A percentile compares a stretch with the other conserved stretches of the same genome.
Evolutionary conservation across 148 eudicot species (phyloP).

Genomic region (Bassia scoparia): DNA sequence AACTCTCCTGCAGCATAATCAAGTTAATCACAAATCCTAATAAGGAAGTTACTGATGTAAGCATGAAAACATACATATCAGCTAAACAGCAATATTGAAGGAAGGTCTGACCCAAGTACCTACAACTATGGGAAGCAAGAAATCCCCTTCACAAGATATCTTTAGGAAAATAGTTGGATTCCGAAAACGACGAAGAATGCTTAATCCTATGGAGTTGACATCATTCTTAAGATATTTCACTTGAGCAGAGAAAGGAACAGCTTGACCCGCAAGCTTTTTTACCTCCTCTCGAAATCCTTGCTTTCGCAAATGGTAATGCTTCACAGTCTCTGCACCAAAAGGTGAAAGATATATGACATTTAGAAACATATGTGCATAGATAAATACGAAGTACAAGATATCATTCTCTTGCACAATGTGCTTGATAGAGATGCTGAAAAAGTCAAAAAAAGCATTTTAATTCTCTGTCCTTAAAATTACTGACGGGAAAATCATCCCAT

Average conservation of each 20-base stretch:
- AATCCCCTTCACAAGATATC: constrained; percentile 76
- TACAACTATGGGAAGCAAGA: constrained; percentile 65
- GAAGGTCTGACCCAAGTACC: constrained; percentile 37
- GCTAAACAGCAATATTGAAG: constrained; percentile 14
- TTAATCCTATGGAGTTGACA: constrained; percentile 40
- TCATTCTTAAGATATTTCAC: constrained; percentile 34
- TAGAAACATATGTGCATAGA: not conserved
- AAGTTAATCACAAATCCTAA: not conserved
- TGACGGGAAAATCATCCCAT: not conserved
- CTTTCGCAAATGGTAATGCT: constrained; percentile 53
- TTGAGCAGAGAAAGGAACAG: constrained; percentile 35
- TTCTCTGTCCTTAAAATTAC: not conserved
- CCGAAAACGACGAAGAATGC: constrained; percentile 55
- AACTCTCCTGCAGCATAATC: constrained; percentile 53
- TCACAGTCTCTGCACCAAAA: constrained; percentile 53
- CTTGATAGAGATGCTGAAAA: not conserved
- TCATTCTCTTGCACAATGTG: not conserved
- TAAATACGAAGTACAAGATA: not conserved
- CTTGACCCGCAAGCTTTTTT: constrained; percentile 28
- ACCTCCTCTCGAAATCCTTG: constrained; percentile 55
- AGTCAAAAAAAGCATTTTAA: no score
- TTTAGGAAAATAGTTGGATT: constrained; percentile 75
- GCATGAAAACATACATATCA: constrained; percentile 9
- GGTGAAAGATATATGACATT: not conserved
- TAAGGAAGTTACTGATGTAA: not conserved